Percentiles rank a stretch among this genome's conserved stretches.
These are phyloP conservation scores for Lycium ferocissimum DNA, from an alignment of 257 asterid species.

Conservation along the genomic window DNA sequence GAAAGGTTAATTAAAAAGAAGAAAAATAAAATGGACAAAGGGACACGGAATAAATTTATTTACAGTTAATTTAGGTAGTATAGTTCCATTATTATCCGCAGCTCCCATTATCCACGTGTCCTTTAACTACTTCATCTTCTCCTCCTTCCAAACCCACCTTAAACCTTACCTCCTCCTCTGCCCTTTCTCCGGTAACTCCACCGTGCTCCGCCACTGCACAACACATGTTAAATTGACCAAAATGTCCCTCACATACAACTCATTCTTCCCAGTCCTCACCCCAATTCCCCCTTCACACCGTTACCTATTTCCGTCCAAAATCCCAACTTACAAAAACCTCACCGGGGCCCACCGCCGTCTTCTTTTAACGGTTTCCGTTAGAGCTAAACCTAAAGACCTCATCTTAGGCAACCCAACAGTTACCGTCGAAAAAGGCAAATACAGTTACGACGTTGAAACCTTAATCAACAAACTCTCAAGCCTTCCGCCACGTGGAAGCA, in stretches of 20 bases:
- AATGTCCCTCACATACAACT: constrained; percentile 54
- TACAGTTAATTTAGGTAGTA: not conserved
- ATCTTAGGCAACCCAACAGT: constrained; percentile 86
- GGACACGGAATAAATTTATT: not conserved
- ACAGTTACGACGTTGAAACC: constrained; percentile 92
- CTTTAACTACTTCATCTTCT: constrained; percentile 12
- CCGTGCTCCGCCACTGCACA: constrained; percentile 10
- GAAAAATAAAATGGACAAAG: not conserved
- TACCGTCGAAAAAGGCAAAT: constrained; percentile 93
- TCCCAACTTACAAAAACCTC: constrained; percentile 39
- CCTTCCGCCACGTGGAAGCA: constrained; percentile 98
- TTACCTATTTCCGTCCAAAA: constrained; percentile 44
- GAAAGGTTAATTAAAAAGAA: too few species aligned
- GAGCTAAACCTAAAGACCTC: constrained; percentile 68
- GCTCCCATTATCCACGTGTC: constrained; percentile 29
- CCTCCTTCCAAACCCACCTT: constrained; percentile 28
- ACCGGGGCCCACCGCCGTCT: constrained; percentile 40
- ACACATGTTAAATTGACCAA: constrained; percentile 55
- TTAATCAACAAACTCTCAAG: constrained; percentile 94
- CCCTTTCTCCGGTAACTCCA: not conserved
- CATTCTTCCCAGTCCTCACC: constrained; percentile 52
- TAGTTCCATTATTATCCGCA: constrained; percentile 30
- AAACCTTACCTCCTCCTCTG: not conserved
- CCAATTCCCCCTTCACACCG: constrained; percentile 40
- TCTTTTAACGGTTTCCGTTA: constrained; percentile 45